phyloP scores from a whole-genome alignment of 768 basidiomycete species.

The Lactarius vividus region DNA sequence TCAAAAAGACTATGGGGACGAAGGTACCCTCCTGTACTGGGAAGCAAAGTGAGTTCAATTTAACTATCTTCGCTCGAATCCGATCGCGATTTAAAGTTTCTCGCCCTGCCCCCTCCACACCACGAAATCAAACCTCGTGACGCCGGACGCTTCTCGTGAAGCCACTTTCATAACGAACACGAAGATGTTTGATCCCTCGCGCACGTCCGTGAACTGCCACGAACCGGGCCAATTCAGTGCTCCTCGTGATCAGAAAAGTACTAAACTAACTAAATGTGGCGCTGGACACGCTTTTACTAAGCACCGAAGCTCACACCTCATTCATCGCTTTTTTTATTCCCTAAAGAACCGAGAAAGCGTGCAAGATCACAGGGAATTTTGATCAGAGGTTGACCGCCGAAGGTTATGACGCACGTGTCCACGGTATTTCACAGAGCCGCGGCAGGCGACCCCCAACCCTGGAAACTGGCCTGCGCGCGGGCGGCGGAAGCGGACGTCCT shows the following conservation, averaged over 20 bases:
- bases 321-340: conserved; percentile 30
- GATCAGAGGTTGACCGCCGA: conserved; percentile 42
- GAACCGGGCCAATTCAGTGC: conserved; percentile 8
- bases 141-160: not conserved
- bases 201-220: conserved; percentile 1
- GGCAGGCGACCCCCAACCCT: conserved; percentile 29
- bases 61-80: not conserved
- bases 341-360: not conserved
- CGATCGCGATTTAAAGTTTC: not conserved
- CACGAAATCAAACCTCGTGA: not conserved
- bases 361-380: too few relatives aligned
- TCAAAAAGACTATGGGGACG: conserved; percentile 6
- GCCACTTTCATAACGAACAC: not conserved
- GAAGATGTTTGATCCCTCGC: conserved; percentile 16
- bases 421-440: conserved; percentile 46
- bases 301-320: conserved; percentile 43
- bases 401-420: conserved; percentile 40
- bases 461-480: conserved; percentile 31
- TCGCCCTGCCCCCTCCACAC: conserved; percentile 15
- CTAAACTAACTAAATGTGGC: conserved; percentile 32
- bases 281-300: conserved; percentile 35
- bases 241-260: conserved; percentile 34
- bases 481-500: conserved; percentile 32
- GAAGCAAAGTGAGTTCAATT: conserved; percentile 7
- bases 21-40: conserved; percentile 11